Evolutionary conservation across 2,329 filamentous ascomycete species (phyloP), one percentile per base, ranked within the genome.

Genomic region (Aspergillus felis): DNA sequence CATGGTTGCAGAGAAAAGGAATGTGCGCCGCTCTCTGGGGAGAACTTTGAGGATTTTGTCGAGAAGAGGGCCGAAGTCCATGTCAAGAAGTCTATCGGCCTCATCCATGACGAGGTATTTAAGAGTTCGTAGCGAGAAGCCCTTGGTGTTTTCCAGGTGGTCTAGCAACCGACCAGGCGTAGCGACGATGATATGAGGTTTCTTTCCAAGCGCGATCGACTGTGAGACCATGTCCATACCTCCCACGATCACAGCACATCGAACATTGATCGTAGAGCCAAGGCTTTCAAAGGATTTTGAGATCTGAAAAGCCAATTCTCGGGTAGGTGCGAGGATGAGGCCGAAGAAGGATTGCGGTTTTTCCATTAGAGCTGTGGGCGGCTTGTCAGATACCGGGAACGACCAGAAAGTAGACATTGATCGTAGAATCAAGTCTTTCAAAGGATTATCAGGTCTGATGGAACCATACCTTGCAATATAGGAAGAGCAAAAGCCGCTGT

Each of bases 151-250:
- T 72, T 97, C 92, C 8, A 97, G 79, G 67, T 99, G 94, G 68
- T 97, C 94, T 4, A 97, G 81, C 24, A 97, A 79, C 56, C 93
- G 86, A 53, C 92, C 93, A 0, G 93, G 93, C 0, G 93, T 97
- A 0, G 93, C 93, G 42, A 97, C 92, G 24, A 97, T 81, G 25
- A 99, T 87, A 69, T 99, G 94, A 7, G 94, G 94, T 67, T 93
- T 93, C 82, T 96, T 97, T n/a, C 90, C 91, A 0, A 99, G 83
- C 0, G 92, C 89, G 62, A 99, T 95, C 1, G 89, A 78, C 73
- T 99, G 94, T 0, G 90, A 84, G 1, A 97, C 90, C 91, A 97
- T 97, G 64, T 97, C 93, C 81, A 97, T 87, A 47, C 94, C 94
- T 67, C 94, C 94, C 1, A 97, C 90, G 47, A 99, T 86, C 17